phyloP scores from a whole-genome alignment of 768 basidiomycete genomes.

The Favolaschia claudopus region DNA sequence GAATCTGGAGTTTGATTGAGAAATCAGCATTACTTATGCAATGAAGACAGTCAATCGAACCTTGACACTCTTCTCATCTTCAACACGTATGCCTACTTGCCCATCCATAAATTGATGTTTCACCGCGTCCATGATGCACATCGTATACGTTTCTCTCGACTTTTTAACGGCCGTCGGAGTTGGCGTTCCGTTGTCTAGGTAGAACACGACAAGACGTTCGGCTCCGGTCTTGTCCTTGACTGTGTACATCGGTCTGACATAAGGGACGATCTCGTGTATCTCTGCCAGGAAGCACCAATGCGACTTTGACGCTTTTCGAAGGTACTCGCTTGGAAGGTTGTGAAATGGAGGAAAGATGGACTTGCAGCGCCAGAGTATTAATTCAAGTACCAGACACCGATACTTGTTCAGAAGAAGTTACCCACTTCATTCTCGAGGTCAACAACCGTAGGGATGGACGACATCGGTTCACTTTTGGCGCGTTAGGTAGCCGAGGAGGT shows the following conservation, averaged over 20 bases:
- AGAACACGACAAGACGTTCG: constrained; percentile 31
- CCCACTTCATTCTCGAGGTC: no score
- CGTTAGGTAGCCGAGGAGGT: no score
- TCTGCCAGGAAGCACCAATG: constrained; percentile 45
- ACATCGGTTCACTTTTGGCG: no score
- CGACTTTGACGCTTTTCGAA: constrained; percentile 24
- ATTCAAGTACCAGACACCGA: no score
- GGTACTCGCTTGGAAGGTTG: constrained; percentile 33
- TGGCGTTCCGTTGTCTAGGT: constrained; percentile 27
- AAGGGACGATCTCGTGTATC: constrained; percentile 29
- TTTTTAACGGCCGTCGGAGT: constrained; percentile 9
- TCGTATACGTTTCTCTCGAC: constrained; percentile 29
- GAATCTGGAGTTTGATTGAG: constrained; percentile 16
- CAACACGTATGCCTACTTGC: constrained; percentile 35
- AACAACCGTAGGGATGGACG: no score
- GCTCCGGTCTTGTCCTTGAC: constrained; percentile 35
- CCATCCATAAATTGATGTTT: constrained; percentile 37
- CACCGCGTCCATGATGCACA: constrained; percentile 39
- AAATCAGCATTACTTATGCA: background rate
- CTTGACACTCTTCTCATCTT: constrained; percentile 33
- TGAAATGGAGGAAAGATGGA: constrained; percentile 37
- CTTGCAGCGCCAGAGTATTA: no score
- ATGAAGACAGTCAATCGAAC: constrained; percentile 1
- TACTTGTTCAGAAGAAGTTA: no score
- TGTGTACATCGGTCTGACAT: constrained; percentile 30